Percentiles rank a stretch among this genome's conserved stretches.
Conservation (phyloP, 1,284 basidiomycete genomes). For the Ustilago trichophora region DNA sequence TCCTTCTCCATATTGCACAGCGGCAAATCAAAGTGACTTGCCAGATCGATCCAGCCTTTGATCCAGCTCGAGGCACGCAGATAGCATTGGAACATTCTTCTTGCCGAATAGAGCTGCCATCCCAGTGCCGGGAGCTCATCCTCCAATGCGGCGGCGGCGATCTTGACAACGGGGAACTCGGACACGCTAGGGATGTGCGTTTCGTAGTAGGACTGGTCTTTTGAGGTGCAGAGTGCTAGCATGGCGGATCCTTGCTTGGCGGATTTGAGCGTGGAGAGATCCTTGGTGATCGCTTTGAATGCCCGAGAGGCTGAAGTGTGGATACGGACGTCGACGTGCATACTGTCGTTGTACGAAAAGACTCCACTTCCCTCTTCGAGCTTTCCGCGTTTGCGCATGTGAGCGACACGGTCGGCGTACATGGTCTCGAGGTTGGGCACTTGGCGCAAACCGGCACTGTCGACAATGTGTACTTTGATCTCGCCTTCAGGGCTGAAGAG, state of each 20-base stretch:
- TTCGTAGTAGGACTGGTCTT: conserved; percentile 87
- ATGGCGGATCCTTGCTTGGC: conserved; percentile 77
- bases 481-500: conserved; percentile 78
- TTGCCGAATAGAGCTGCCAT: conserved; percentile 70
- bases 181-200: conserved; percentile 73
- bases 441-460: conserved; percentile 84
- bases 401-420: conserved; percentile 74
- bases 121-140: conserved; percentile 72
- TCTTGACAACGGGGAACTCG: conserved; percentile 87
- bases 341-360: conserved; percentile 77
- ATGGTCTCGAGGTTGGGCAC: conserved; percentile 79
- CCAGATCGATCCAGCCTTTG: conserved; percentile 80
- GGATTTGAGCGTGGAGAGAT: conserved; percentile 74
- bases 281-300: conserved; percentile 86
- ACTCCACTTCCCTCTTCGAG: conserved; percentile 60
- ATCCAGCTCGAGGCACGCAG: conserved; percentile 82
- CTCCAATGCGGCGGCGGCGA: conserved; percentile 78
- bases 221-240: conserved; percentile 84
- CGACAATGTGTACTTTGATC: conserved; percentile 80
- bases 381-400: conserved; percentile 54
- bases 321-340: conserved; percentile 78
- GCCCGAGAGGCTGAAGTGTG: conserved; percentile 82
- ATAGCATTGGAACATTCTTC: conserved; percentile 83
- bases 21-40: conserved; percentile 91
- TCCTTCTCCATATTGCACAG: conserved; percentile 89